phyloP scores from a whole-genome alignment of 1,139 yeast genomes.

The Suhomyces atakaporum region DNA sequence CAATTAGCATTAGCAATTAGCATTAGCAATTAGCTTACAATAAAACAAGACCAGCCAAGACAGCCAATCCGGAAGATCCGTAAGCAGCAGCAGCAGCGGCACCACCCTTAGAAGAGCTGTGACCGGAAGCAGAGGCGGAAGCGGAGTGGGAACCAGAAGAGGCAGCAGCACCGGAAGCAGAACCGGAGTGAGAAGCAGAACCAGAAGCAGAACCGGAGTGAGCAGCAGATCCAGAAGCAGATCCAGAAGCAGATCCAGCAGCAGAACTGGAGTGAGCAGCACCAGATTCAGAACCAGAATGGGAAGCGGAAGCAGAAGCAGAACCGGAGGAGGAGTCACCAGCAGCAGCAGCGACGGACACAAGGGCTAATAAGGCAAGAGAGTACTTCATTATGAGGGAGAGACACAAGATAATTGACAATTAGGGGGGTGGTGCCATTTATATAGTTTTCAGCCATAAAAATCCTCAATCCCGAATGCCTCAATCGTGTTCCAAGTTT shows the following conservation, averaged over 20 bases:
- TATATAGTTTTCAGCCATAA: conserved; percentile 4
- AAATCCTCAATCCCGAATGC: not conserved
- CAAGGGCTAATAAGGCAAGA: conserved; percentile 16
- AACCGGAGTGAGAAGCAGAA: conserved; percentile 3
- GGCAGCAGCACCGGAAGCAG: conserved; percentile 7
- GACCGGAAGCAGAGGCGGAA: conserved; percentile 13
- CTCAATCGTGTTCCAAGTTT: conserved; percentile 1
- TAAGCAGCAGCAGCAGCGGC: conserved; percentile 20
- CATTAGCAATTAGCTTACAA: conserved; percentile 19
- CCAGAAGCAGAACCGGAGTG: conserved; percentile 5
- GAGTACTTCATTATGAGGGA: conserved; percentile 17
- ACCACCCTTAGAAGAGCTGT: conserved; percentile 12
- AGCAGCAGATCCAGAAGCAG: conserved; percentile 8
- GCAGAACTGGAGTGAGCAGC: conserved; percentile 11
- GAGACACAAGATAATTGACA: not conserved
- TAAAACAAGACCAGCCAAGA: conserved; percentile 31
- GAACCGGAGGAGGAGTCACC: conserved; percentile 10
- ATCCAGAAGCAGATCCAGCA: conserved; percentile 9
- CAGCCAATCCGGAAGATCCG: conserved; percentile 30
- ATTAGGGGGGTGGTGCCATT: conserved; percentile 1
- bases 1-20: no score
- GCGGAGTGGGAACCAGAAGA: conserved; percentile 14
- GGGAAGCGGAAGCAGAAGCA: conserved; percentile 7
- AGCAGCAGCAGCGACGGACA: conserved; percentile 10
- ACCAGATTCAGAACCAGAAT: conserved; percentile 5